Evolutionary conservation across 2,329 filamentous ascomycete genomes (phyloP), one percentile per base, ranked within the genome.

Genomic region (Scedosporium boydii): DNA sequence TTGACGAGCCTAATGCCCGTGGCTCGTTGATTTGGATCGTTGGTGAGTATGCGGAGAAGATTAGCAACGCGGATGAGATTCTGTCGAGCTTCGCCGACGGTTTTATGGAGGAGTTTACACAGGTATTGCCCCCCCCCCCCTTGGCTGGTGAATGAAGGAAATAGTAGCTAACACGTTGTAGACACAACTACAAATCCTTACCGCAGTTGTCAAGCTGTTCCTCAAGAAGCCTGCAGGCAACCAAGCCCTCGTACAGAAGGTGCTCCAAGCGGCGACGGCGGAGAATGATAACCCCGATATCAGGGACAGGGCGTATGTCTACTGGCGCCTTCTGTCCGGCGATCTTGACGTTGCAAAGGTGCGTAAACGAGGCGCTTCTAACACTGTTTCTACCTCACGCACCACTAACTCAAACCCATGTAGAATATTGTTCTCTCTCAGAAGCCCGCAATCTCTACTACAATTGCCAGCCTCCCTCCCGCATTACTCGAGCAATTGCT

Each of bases 231-330:
- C 95, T 2, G 89, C 95, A 70, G 92, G 90, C 72, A 93, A 90
- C 62, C 93, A 98, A 76, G 86, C 86, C 0, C 80, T 99, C 2
- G 93, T 99, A 1, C 93, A 97, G 71, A 96, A 96, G 73, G 93
- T 99, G 16, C 82, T 99, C 26, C 93, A 98, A 75, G 84, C 88
- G 44, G 93, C 95, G 34, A 99, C 95, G 6, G 89, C 89, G 51
- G 93, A 98, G 70, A 96, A 93, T 70, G 95, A 99, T 74, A 99
- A 99, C 72, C 93, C 95, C 0, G 95, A 99, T 76, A 96, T 98
- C 68, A 88, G 95, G 68, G 95, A 99, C 74, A 86, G 95, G 75
- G 95, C 95, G 62, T 99, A 98, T 72, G 91, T 98, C 48, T 99
- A 99, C 79, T 99, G 95, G 95, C 90, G 95, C 72, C 81, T 99